Evolutionary conservation across 129 eudicot species (phyloP), one percentile per base, ranked within the genome.

Genomic region (Flaveria robusta): DNA sequence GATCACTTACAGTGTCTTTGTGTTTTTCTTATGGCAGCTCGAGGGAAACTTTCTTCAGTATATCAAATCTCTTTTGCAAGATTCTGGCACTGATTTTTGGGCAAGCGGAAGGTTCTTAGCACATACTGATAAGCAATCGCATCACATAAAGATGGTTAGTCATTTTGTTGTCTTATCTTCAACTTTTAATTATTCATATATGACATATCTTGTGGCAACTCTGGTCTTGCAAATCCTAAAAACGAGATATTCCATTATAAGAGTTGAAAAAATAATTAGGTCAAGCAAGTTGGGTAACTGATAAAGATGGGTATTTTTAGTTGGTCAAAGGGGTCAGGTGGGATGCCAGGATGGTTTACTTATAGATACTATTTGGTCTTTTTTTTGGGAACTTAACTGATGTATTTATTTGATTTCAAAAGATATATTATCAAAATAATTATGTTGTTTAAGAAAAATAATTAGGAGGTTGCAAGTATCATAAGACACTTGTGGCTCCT

Each of bases 81-180:
- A 79, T 79, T 72, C 82, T 5, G 83, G 78, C 67, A 72, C 82
- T 50, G 86, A 88, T 70, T 87, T 92, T 70, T 92, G 98, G 98
- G 84, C 79, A 69, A 71, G 75, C 46, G 93, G 96, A 66, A 87
- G 96, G 75, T 89, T 92, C 83, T 70, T 90, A 74, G 88, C 83
- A 47, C 80, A 86, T 60, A 85, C 88, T 2, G 91, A 85, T 47
- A 86, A 79, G 69, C 92, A 83, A 81, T 92, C 74, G 98, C 87
- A 60, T 79, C 82, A 15, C 87, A 87, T 81, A 82, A 82, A 71
- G 96, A 86, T 41, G 96, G 98, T 92, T 46, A 80, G 88, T 69
- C 47, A 19, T 47, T 42, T 72, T 66, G 46, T 58, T 18, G 24
- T 43, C 16, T 59, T 63, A 7, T 60, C 49, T 76, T 43, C 3